A percentile compares a stretch with the other conserved stretches of the same genome.
phyloP scores from a whole-genome alignment of 2,329 filamentous ascomycete genomes.

The Aureobasidium lini region DNA sequence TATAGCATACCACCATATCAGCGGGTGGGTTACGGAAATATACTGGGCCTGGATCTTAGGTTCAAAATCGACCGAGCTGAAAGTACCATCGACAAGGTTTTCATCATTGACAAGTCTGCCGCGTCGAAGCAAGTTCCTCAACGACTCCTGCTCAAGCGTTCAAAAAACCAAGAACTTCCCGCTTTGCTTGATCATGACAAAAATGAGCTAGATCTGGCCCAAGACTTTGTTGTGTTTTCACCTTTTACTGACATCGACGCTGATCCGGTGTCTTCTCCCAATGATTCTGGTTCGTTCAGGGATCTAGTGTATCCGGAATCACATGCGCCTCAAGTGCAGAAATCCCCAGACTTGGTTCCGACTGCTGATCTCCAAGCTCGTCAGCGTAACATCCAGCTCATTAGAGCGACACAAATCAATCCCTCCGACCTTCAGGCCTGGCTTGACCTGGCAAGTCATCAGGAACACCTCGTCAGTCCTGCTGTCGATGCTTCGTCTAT shows the following conservation, averaged over 20 bases:
- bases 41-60: conserved; percentile 58
- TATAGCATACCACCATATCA: conserved; percentile 65
- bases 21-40: conserved; percentile 58
- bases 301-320: neutral
- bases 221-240: conserved; percentile 1
- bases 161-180: conserved; percentile 41
- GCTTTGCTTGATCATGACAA: neutral
- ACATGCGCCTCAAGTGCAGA: neutral
- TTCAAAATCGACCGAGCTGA: conserved; percentile 61
- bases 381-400: conserved; percentile 54
- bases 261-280: neutral
- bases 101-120: neutral
- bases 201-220: neutral
- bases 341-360: neutral
- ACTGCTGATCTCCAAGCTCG: conserved; percentile 29
- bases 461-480: conserved; percentile 57
- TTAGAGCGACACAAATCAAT: conserved; percentile 54
- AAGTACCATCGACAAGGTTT: conserved; percentile 41
- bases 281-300: neutral
- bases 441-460: conserved; percentile 71
- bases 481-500: conserved; percentile 39
- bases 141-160: conserved; percentile 30
- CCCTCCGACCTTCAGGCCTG: conserved; percentile 65
- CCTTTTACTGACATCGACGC: conserved; percentile 2
- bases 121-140: conserved; percentile 24